phyloP scores from a whole-genome alignment of 2,329 filamentous ascomycete genomes.

The Penicillium sp. region DNA sequence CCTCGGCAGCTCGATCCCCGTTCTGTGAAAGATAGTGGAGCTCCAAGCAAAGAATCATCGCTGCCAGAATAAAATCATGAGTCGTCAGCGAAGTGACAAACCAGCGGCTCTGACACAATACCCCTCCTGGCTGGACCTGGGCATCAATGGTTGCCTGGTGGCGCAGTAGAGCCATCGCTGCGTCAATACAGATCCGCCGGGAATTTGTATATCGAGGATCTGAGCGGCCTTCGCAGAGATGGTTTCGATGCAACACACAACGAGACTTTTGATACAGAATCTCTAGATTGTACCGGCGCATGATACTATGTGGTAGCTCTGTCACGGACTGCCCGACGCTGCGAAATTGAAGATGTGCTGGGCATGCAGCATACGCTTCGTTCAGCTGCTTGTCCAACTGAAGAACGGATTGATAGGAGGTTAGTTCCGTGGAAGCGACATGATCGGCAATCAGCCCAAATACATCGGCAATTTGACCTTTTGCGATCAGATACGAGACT shows the following conservation, averaged over 20 bases:
- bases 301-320: constrained; percentile 49
- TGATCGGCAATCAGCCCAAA: constrained; percentile 38
- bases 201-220: constrained; percentile 41
- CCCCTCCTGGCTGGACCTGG: constrained; percentile 52
- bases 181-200: constrained; percentile 43
- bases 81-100: constrained; percentile 56
- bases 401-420: constrained; percentile 34
- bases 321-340: constrained; percentile 39
- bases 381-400: constrained; percentile 34
- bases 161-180: constrained; percentile 47
- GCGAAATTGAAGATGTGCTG: constrained; percentile 21
- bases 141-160: constrained; percentile 49
- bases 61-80: constrained; percentile 60
- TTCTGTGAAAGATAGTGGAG: not conserved
- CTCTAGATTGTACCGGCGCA: constrained; percentile 51
- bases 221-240: constrained; percentile 39
- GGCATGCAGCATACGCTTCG: constrained; percentile 25
- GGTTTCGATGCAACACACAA: constrained; percentile 53
- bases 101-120: constrained; percentile 52
- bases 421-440: constrained; percentile 29
- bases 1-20: not conserved
- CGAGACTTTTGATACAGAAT: constrained; percentile 50
- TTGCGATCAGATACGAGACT: constrained; percentile 34
- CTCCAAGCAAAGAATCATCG: constrained; percentile 56
- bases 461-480: constrained; percentile 31